Percentiles rank a stretch among this genome's conserved stretches.
phyloP scores from a whole-genome alignment of 2,329 filamentous ascomycete species.

The Phaeosphaeria sp. region DNA sequence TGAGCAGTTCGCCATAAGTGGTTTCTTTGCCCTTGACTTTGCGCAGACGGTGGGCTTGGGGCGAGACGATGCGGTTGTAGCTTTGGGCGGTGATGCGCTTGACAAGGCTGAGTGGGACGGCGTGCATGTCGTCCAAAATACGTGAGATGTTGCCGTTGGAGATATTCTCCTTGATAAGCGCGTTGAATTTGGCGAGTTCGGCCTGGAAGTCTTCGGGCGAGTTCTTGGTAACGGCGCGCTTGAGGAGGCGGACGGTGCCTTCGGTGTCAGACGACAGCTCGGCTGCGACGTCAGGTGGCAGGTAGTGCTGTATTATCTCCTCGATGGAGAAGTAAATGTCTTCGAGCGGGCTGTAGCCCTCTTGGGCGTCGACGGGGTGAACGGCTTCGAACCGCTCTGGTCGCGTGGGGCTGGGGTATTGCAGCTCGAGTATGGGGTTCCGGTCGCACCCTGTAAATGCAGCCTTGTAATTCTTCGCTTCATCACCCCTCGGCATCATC shows the following conservation, averaged over 20 bases:
- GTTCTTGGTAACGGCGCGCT: constrained; percentile 73
- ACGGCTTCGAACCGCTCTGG: constrained; percentile 63
- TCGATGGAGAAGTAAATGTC: constrained; percentile 71
- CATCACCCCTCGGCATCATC: constrained; percentile 49
- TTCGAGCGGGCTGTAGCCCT: constrained; percentile 68
- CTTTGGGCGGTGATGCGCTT: constrained; percentile 85
- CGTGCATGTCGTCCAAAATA: constrained; percentile 73
- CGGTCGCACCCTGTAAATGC: constrained; percentile 56
- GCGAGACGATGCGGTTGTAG: constrained; percentile 91
- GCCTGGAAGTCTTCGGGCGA: constrained; percentile 73
- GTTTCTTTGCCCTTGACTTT: constrained; percentile 90
- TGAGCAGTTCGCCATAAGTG: constrained; percentile 92
- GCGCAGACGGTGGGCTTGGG: constrained; percentile 80
- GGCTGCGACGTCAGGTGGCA: constrained; percentile 72
- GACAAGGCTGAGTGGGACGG: constrained; percentile 70
- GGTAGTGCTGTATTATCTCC: constrained; percentile 72
- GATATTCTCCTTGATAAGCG: constrained; percentile 69
- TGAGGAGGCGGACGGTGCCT: constrained; percentile 78
- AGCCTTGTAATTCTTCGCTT: constrained; percentile 57
- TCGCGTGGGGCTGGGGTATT: constrained; percentile 79
- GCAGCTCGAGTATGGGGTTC: constrained; percentile 67
- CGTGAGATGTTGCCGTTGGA: constrained; percentile 74
- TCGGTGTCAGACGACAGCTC: constrained; percentile 74
- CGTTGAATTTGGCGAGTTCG: constrained; percentile 80
- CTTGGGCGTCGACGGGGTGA: constrained; percentile 27